phyloP scores from a whole-genome alignment of 1,284 basidiomycete genomes.

The Microbotryomycetes sp. region DNA sequence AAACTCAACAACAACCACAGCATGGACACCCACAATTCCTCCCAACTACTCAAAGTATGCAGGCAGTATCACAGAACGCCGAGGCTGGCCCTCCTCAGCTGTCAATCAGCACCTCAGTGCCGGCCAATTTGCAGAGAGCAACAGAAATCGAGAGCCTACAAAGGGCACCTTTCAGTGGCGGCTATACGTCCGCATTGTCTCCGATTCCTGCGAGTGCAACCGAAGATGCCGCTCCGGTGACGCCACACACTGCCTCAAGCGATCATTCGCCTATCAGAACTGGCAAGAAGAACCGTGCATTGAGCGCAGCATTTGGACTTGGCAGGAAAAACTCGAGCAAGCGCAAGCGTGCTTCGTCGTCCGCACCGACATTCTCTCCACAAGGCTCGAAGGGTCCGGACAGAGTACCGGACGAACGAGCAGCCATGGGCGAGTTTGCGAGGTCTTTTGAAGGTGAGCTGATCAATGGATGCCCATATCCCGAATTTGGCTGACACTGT shows the following conservation, averaged over 20 bases:
- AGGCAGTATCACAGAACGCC: no score
- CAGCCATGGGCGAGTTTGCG: not conserved
- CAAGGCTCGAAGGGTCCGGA: not conserved
- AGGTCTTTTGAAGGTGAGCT: constrained; percentile 8
- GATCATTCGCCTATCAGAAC: not conserved
- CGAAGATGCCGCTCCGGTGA: not conserved
- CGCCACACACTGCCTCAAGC: not conserved
- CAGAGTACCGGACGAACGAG: constrained; percentile 3
- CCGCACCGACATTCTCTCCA: no score
- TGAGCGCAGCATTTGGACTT: not conserved
- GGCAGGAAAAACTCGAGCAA: not conserved
- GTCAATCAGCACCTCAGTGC: not conserved
- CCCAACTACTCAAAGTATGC: no score
- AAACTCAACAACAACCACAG: not conserved
- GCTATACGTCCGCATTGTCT: not conserved
- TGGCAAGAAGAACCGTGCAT: not conserved
- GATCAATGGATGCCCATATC: not conserved
- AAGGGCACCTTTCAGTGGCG: not conserved
- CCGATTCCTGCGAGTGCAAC: not conserved
- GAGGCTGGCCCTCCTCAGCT: not conserved
- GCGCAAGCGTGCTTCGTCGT: not conserved
- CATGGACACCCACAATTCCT: no score
- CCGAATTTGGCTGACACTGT: not conserved
- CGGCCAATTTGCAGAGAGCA: not conserved
- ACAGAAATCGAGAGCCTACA: not conserved